Base-by-base conservation (phyloP, 805 yeast species). In the Kluyveromyces lactis region DNA sequence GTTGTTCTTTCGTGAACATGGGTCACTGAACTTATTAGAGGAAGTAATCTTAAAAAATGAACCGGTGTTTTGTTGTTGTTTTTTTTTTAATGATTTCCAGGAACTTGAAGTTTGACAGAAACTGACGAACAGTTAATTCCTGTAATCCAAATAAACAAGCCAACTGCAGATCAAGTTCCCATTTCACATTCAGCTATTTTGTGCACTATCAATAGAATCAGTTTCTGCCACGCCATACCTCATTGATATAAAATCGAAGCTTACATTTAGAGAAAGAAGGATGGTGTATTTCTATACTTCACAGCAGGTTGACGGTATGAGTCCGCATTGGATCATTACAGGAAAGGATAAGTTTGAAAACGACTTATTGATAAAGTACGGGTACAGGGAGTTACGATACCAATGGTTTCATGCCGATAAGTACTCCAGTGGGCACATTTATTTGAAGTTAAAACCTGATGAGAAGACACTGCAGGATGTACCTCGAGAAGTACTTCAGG, bases 321-420 rank as follows among this genome's bases (percentile, higher is more conserved):
- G 33, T 9, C 43, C 51, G 3, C 50, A 59, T 36, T 45, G 42
- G 29, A 40, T 61, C 5, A 39, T 56, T 49, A 77, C 81, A 78
- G 94, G 94, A 3, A 77, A 72, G 51, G 84, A 85, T 55, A 82
- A 81, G 57, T 66, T 69, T 38, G 94, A 85, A 60, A 84, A 77
- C 48, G 81, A 75, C 48, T 58, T 63, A 18, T 55, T 78, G 38
- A 73, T 84, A 41, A 77, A 75, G 53, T 71, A 75, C 49, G 84
- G 89, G 1, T 71, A 73, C 44, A 77, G 76, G 18, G 73, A 72
- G 42, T 79, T 82, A 54, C 49, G 53, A 24, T 50, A 51, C 23
- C 63, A 81, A 3, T 84, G 94, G 90, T 84, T 85, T 52, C 94
- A 83, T 57, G 86, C 81, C 6, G 89, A 81, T 48, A 80, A 79